Conservation (phyloP, 1,284 basidiomycete species). For the Sutorius eximius region DNA sequence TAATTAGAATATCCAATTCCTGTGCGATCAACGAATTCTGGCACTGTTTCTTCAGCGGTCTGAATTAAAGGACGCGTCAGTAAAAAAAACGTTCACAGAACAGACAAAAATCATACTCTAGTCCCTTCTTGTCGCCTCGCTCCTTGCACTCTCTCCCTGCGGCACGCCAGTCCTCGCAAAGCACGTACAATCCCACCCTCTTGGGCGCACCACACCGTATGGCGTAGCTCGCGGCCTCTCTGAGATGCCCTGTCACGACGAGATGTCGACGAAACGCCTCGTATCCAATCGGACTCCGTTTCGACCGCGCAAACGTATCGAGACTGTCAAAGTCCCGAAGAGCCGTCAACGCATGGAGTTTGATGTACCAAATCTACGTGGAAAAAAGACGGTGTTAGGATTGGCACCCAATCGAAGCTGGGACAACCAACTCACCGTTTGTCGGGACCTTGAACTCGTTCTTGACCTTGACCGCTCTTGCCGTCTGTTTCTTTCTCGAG, state of each 20-base stretch:
- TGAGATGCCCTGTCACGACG: constrained; percentile 66
- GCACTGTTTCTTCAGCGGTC: constrained; percentile 66
- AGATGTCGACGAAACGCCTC: constrained; percentile 88
- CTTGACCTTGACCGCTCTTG: constrained; percentile 83
- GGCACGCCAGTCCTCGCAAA: constrained; percentile 85
- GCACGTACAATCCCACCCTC: constrained; percentile 81
- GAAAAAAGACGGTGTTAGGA: too few relatives aligned
- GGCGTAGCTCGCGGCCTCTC: constrained; percentile 77
- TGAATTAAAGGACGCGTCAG: constrained; percentile 31
- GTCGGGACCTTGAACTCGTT: constrained; percentile 88
- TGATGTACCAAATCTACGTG: constrained; percentile 90
- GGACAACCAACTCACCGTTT: constrained; percentile 58
- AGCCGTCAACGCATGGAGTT: constrained; percentile 79
- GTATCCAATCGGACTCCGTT: constrained; percentile 93
- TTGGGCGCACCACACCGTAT: constrained; percentile 80
- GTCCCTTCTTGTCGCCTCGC: constrained; percentile 72
- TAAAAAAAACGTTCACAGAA: not conserved
- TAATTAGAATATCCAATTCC: constrained; percentile 71
- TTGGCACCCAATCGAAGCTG: not conserved
- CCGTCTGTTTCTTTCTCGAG: constrained; percentile 85
- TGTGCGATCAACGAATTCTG: constrained; percentile 78
- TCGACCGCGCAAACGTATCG: constrained; percentile 81
- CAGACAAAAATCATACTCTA: constrained; percentile 64
- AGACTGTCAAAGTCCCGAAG: constrained; percentile 81
- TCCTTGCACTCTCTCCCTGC: constrained; percentile 89